These are phyloP conservation scores for Suhomyces taliae DNA, from an alignment of 1,139 yeast species.

Conservation along the genomic window DNA sequence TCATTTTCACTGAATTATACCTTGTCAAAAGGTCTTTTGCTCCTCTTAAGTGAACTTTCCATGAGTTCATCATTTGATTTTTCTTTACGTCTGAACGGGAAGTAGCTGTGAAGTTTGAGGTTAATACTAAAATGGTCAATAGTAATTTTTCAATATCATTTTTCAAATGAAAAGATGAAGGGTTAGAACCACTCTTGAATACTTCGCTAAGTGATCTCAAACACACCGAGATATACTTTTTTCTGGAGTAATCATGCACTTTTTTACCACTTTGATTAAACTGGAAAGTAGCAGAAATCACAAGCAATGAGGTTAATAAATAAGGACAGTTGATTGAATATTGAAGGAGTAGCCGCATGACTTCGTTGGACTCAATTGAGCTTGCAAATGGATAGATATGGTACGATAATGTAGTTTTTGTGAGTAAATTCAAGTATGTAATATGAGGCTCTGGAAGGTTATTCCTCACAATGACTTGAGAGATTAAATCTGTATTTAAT, in stretches of 20 bases:
- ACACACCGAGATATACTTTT: constrained; percentile 34
- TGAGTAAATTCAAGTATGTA: constrained; percentile 30
- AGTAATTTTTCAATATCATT: constrained; percentile 39
- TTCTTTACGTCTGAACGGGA: constrained; percentile 15
- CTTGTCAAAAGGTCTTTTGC: constrained; percentile 41
- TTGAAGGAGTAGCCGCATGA: constrained; percentile 31
- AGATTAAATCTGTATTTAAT: constrained; percentile 24
- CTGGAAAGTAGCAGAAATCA: constrained; percentile 40
- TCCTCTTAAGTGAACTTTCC: constrained; percentile 44
- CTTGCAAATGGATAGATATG: constrained; percentile 42
- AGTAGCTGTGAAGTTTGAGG: constrained; percentile 39
- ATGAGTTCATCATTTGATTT: constrained; percentile 21
- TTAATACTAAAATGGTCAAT: constrained; percentile 38
- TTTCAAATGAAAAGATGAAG: constrained; percentile 10
- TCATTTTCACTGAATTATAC: constrained; percentile 21
- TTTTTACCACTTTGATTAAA: constrained; percentile 33
- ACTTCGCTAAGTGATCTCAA: constrained; percentile 34
- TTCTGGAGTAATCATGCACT: constrained; percentile 31
- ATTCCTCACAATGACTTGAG: constrained; percentile 25
- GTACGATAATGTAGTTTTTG: constrained; percentile 29
- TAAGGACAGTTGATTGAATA: constrained; percentile 39
- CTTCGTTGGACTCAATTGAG: constrained; percentile 37
- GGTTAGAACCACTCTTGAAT: constrained; percentile 22
- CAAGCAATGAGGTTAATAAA: constrained; percentile 35
- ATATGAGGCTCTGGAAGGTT: constrained; percentile 32